These are phyloP conservation scores for Protomyces inouyei DNA, from an alignment of 1,139 yeast genomes.

Conservation along the genomic window DNA sequence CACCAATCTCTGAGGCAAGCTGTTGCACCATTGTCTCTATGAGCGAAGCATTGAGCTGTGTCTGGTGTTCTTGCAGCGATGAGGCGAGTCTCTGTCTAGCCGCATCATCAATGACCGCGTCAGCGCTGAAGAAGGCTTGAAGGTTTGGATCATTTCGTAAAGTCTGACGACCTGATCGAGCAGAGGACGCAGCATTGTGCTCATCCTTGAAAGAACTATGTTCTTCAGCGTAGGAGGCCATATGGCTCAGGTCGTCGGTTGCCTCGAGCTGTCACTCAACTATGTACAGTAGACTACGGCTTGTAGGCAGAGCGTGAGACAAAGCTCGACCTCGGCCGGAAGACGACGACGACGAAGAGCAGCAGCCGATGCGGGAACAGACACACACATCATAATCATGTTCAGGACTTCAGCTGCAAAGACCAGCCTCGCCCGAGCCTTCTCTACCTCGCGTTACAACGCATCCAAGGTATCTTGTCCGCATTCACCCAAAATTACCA, in stretches of 20 bases:
- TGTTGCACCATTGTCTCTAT: constrained; percentile 20
- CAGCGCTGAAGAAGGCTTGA: constrained; percentile 3
- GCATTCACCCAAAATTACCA: neutral
- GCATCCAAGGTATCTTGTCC: constrained; percentile 12
- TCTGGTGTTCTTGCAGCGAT: constrained; percentile 7
- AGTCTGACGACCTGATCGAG: neutral
- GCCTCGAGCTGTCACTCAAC: too few species aligned
- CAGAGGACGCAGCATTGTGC: neutral
- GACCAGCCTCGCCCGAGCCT: constrained; percentile 21
- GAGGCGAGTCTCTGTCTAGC: constrained; percentile 7
- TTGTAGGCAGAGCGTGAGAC: neutral
- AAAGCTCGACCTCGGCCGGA: neutral
- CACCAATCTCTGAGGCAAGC: neutral
- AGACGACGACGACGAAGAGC: neutral
- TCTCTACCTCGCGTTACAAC: constrained; percentile 25
- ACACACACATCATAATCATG: neutral
- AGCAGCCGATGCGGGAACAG: too few species aligned
- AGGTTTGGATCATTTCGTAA: constrained; percentile 11
- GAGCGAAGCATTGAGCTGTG: neutral
- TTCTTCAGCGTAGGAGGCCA: constrained; percentile 25
- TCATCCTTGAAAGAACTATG: constrained; percentile 17
- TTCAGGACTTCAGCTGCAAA: constrained; percentile 15
- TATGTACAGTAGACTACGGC: too few species aligned
- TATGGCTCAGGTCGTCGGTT: neutral
- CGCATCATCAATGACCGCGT: neutral